phyloP scores from a whole-genome alignment of 176 grass and related monocot genomes.

The Carex scoparia region DNA sequence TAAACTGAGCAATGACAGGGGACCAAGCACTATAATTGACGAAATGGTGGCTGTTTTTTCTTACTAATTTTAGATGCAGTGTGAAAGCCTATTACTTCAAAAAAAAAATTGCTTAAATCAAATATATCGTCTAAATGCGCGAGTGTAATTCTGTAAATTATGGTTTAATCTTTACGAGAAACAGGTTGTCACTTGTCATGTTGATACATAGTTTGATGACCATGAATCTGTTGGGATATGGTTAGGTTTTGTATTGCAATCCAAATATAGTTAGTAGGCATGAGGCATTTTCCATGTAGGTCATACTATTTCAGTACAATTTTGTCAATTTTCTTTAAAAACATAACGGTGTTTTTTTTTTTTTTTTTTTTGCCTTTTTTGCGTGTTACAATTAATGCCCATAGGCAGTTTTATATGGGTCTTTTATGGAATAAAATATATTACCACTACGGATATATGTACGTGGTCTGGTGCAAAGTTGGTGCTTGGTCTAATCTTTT shows the following conservation, averaged over 20 bases:
- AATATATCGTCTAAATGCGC: not conserved
- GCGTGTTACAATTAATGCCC: too few relatives aligned
- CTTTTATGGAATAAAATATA: not conserved
- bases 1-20: too few relatives aligned
- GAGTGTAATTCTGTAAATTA: not conserved
- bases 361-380: too few relatives aligned
- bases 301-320: not conserved
- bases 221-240: not conserved
- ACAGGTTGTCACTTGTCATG: not conserved
- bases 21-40: too few relatives aligned
- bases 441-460: not conserved
- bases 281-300: not conserved
- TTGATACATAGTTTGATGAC: not conserved
- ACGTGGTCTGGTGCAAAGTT: not conserved
- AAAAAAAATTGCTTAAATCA: not conserved
- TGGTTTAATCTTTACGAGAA: not conserved
- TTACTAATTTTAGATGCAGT: too few relatives aligned
- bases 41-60: too few relatives aligned
- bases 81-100: too few relatives aligned
- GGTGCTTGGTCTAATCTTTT: constrained; percentile 8
- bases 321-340: not conserved
- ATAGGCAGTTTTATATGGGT: not conserved
- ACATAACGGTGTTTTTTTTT: not conserved
- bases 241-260: not conserved
- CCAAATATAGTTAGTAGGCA: constrained; percentile 11